These are phyloP conservation scores for Cladosporium sp. DNA, from an alignment of 2,329 filamentous ascomycete species.

Conservation along the genomic window DNA sequence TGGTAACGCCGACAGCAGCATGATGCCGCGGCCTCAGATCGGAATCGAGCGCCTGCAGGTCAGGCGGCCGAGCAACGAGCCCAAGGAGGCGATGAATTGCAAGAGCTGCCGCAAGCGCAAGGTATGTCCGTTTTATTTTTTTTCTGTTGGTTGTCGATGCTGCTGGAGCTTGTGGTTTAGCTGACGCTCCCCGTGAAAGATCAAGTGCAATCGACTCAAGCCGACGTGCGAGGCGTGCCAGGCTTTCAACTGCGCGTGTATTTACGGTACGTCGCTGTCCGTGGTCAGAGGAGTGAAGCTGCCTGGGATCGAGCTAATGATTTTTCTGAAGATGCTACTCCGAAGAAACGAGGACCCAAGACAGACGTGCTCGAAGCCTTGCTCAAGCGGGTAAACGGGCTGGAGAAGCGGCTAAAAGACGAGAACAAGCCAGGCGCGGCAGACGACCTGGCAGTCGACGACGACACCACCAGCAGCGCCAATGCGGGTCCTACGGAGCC, in stretches of 20 bases:
- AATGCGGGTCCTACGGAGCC: not conserved
- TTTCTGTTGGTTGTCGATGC: not conserved
- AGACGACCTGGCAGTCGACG: slow-evolving; percentile 6
- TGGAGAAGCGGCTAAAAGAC: slow-evolving; percentile 68
- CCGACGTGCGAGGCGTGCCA: slow-evolving; percentile 85
- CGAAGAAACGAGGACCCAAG: slow-evolving; percentile 84
- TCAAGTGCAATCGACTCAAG: slow-evolving; percentile 82
- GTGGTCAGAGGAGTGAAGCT: not conserved
- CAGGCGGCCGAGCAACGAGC: slow-evolving; percentile 65
- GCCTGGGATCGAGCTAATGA: not conserved
- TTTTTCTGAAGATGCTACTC: slow-evolving; percentile 62
- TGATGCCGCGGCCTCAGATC: slow-evolving; percentile 69
- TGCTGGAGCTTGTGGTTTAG: not conserved
- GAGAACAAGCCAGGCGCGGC: slow-evolving; percentile 9
- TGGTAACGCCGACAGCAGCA: slow-evolving; percentile 15
- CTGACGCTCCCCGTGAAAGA: slow-evolving; percentile 46
- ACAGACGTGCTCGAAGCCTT: slow-evolving; percentile 82
- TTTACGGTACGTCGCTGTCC: slow-evolving; percentile 63
- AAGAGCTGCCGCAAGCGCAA: slow-evolving; percentile 90
- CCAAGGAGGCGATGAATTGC: slow-evolving; percentile 89
- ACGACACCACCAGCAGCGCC: slow-evolving; percentile 9
- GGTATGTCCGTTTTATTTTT: slow-evolving; percentile 47
- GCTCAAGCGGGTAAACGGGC: slow-evolving; percentile 75
- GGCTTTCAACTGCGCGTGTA: slow-evolving; percentile 79
- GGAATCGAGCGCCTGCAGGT: slow-evolving; percentile 73